Percentiles rank a stretch among this genome's conserved stretches.
Evolutionary conservation across 257 asterid species (phyloP).

Genomic region (Solanum arcanum): DNA sequence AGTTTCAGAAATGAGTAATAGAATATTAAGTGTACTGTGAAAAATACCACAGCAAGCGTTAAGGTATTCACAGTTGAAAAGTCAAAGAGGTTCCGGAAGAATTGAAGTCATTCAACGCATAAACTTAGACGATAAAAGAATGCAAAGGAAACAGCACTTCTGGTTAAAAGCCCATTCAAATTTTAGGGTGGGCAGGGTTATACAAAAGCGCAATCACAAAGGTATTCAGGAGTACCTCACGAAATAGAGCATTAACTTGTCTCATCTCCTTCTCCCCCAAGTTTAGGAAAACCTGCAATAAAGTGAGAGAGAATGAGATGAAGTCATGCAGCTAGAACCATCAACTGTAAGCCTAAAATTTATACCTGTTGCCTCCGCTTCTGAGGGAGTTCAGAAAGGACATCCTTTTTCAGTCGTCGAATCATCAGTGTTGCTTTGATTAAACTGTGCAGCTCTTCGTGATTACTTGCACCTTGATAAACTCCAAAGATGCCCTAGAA

Average conservation of each 20-base stretch:
- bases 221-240: slow-evolving; percentile 44
- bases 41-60: neutral
- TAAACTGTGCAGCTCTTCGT: slow-evolving; percentile 90
- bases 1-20: neutral
- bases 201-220: neutral
- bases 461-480: slow-evolving; percentile 98
- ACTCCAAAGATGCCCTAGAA: slow-evolving; percentile 73
- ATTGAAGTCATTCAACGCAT: neutral
- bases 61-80: neutral
- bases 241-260: slow-evolving; percentile 59
- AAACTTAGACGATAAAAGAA: neutral
- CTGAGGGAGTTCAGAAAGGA: slow-evolving; percentile 81
- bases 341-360: neutral
- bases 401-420: slow-evolving; percentile 93
- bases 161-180: neutral
- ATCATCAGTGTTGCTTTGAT: slow-evolving; percentile 91
- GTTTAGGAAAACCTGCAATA: slow-evolving; percentile 77
- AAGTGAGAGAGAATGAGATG: slow-evolving; percentile 6
- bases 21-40: neutral
- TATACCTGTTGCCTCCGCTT: slow-evolving; percentile 90
- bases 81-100: neutral
- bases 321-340: neutral
- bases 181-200: neutral
- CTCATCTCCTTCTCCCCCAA: slow-evolving; percentile 72
- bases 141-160: neutral